Evolutionary conservation across 148 eudicot species (phyloP).

Genomic region (Hydrangea macrophylla): DNA sequence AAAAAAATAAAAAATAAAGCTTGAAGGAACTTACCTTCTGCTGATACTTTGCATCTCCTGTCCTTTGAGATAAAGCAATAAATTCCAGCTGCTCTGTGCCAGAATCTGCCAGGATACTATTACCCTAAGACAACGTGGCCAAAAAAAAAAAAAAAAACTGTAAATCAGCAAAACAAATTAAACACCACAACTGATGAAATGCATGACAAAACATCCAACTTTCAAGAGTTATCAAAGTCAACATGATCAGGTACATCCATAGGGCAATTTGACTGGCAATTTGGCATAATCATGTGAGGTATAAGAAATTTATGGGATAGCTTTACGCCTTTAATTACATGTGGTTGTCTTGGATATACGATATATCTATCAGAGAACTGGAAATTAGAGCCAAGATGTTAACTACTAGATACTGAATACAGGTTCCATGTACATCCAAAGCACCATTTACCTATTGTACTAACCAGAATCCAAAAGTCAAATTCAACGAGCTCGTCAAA

Average conservation of each 20-base stretch:
- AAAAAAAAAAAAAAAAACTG: no score
- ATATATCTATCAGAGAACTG: no score
- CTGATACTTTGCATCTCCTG: slow-evolving; percentile 95
- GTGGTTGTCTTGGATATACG: background rate
- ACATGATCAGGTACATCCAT: background rate
- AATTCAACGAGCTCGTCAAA: no score
- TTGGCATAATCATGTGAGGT: background rate
- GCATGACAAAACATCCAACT: background rate
- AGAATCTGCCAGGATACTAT: slow-evolving; percentile 95
- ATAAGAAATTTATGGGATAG: background rate
- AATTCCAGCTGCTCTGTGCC: slow-evolving; percentile 98
- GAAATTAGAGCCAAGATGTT: no score
- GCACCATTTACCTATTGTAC: no score
- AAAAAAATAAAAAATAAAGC: no score
- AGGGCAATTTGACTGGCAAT: background rate
- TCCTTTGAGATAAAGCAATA: slow-evolving; percentile 96
- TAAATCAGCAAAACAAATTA: background rate
- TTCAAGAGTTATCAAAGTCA: background rate
- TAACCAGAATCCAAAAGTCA: no score
- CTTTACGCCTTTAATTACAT: no score
- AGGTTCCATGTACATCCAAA: background rate
- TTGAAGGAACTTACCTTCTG: slow-evolving; percentile 59
- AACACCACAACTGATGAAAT: background rate
- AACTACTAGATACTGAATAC: background rate
- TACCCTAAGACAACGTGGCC: slow-evolving; percentile 61